Evolutionary conservation across 2,329 filamentous ascomycete species (phyloP), one percentile per base, ranked within the genome.

Genomic region (Davidsoniella virescens): DNA sequence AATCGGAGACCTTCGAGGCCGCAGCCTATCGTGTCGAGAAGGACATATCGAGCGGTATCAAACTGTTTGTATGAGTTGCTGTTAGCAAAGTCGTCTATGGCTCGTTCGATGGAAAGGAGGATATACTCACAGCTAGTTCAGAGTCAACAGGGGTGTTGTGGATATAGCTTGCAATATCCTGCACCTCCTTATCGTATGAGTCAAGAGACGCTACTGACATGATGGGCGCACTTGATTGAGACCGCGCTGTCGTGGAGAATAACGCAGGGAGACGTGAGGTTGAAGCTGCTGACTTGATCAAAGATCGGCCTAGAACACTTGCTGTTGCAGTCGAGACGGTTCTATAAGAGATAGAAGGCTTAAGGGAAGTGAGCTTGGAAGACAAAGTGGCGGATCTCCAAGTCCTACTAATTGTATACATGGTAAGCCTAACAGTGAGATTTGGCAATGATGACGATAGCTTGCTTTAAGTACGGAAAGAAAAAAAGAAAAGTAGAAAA

Each of bases 11-110:
- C 92, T 71, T 96, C 88, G 56, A 98, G 80, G 64, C 92, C 92
- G 66, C 92, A 98, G 62, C 92, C 92, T 44, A 98, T 77, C 51
- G 92, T 96, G 67, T 98, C 92, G 62, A 96, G 79, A 67, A 98
- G 87, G 58, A 96, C 88, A 72, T 87, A 90, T 69, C 92, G 83
- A 55, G 92, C 92, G 45, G 92, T 98, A 67, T 98, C 92, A 64
- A 84, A 93, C 85, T 92, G 57, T 55, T 5, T 17, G 20, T 2
- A 12, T 7, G 12, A 23, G 20, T 23, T 23, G 20, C 20, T 23
- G 42, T 39, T 44, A 48, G 44, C 16, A 9, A 18, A 14, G 2
- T 23, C 6, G 42, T 33, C 14, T 36, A 44, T 48, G 4, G 5
- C n/a, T 20, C 47, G n/a, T 39, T 40, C 36, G 12, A 10, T 26